Evolutionary conservation across 2,329 filamentous ascomycete species (phyloP).

Genomic region (Furcasterigmium sp.): DNA sequence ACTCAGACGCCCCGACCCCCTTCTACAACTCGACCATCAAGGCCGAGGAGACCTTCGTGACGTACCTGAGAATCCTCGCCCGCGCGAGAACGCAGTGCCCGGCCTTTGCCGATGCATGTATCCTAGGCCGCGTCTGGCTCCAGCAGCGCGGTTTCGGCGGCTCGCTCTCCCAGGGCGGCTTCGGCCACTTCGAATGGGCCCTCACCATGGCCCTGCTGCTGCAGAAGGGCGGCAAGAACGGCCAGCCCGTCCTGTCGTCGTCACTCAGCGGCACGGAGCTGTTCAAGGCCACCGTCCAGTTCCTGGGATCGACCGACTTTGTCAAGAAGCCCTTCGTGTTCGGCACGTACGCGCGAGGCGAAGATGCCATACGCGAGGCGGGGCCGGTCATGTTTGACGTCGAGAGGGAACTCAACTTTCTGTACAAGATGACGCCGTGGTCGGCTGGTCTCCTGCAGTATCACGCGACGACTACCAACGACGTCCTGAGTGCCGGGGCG

Average conservation of each 20-base stretch:
- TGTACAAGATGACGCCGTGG: slow-evolving; percentile 88
- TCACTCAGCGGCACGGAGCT: slow-evolving; percentile 88
- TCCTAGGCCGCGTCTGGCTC: slow-evolving; percentile 84
- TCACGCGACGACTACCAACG: slow-evolving; percentile 69
- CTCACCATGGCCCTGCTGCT: slow-evolving; percentile 75
- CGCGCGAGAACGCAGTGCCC: slow-evolving; percentile 63
- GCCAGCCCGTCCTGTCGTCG: slow-evolving; percentile 65
- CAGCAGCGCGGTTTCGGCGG: slow-evolving; percentile 78
- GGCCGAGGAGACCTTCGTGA: slow-evolving; percentile 66
- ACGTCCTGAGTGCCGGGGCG: slow-evolving; percentile 66
- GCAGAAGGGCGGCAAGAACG: slow-evolving; percentile 68
- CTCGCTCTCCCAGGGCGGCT: slow-evolving; percentile 69
- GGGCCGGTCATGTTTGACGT: slow-evolving; percentile 76
- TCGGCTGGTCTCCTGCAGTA: slow-evolving; percentile 70
- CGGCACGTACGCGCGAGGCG: slow-evolving; percentile 35
- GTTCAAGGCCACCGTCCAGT: slow-evolving; percentile 92
- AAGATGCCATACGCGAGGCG: slow-evolving; percentile 34
- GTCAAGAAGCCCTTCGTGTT: slow-evolving; percentile 58
- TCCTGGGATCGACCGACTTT: slow-evolving; percentile 70
- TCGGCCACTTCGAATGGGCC: slow-evolving; percentile 90
- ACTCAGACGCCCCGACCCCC: slow-evolving; percentile 54
- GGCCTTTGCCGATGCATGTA: slow-evolving; percentile 75
- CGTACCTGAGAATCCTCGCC: slow-evolving; percentile 73
- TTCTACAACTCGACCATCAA: slow-evolving; percentile 87
- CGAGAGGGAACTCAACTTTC: slow-evolving; percentile 67